Base-by-base conservation (phyloP, 2,329 filamentous ascomycete species). In the Aphanoascus verrucosus region DNA sequence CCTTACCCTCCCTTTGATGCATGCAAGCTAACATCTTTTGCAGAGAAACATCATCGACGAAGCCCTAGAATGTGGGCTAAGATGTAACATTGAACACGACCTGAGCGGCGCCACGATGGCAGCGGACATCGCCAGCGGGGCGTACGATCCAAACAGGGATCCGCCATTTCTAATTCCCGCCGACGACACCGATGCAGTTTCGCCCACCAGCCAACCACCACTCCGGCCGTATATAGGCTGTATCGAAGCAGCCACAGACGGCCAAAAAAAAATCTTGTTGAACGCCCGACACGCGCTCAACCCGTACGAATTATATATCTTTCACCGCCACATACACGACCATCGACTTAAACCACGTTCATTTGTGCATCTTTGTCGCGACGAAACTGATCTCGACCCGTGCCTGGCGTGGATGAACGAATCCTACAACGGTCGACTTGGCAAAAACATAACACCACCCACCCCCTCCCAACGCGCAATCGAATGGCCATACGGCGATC, bases 241-340 rank as follows among this genome's bases (percentile, higher is more conserved):
- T 28, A 8, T 44, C 1, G 41, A 44, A 28, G 17, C 15, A 8
- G 41, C 41, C 14, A 44, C 41, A 23, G 41, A 44, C 2, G 41
- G 28, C 17, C 41, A 44, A 23, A 23, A 11, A 11, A 19, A 23
- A 20, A 7, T 44, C 5, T 44, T 44, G 11, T 8, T 23, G 14
- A 28, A 12, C 9, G 41, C 41, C 11, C 20, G 8, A 2, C n/a
- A 8, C 2, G 41, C 11, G 2, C 19, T 23, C 8, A 15, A 23
- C 1, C 45, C 31, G 11, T 38, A 14, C 19, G 23, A 12, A 23
- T 14, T 54, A 2, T 68, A 67, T 41, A 57, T 58, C 14, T 58
- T 66, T 3, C 65, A 67, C 41, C 64, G 59, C n/a, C 67, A 69
- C 46, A 62, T 69, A 17, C 63, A 63, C 12, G 60, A 66, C 17